phyloP scores from a whole-genome alignment of 805 yeast species.

The Wickerhamomyces chaumierensis region DNA sequence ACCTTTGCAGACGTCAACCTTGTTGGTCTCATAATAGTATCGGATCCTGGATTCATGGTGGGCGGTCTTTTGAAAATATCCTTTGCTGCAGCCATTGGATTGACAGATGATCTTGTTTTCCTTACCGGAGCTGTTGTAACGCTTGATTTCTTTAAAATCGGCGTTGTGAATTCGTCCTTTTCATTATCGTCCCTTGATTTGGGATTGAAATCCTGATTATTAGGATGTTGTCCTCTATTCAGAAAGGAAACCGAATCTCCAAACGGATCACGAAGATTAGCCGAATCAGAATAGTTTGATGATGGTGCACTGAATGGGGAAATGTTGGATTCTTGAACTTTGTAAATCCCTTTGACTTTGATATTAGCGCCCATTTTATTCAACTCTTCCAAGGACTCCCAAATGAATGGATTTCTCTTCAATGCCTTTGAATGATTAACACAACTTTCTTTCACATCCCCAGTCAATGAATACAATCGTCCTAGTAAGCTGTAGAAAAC shows the following conservation, averaged over 20 bases:
- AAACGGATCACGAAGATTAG: constrained; percentile 17
- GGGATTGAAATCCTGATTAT: not conserved
- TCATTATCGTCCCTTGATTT: not conserved
- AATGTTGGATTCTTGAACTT: constrained; percentile 6
- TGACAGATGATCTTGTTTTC: constrained; percentile 16
- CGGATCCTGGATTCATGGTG: constrained; percentile 4
- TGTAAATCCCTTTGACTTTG: constrained; percentile 44
- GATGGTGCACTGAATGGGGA: not conserved
- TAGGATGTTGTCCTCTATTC: not conserved
- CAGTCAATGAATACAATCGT: constrained; percentile 44
- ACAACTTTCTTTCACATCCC: constrained; percentile 55
- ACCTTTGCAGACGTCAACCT: constrained; percentile 32
- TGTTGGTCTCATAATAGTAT: constrained; percentile 14
- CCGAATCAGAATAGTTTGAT: not conserved
- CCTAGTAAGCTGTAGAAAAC: constrained; percentile 62
- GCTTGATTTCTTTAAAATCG: constrained; percentile 24
- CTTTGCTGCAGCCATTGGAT: constrained; percentile 3
- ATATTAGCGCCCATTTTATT: constrained; percentile 63
- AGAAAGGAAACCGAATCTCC: constrained; percentile 10
- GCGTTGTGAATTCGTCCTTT: constrained; percentile 27
- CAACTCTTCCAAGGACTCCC: constrained; percentile 77
- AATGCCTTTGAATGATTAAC: constrained; percentile 60
- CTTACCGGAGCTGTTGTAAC: constrained; percentile 30
- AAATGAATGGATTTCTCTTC: constrained; percentile 65
- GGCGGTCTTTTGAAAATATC: constrained; percentile 15